Conservation (phyloP, 805 yeast species). For the Candida ponderosae region DNA sequence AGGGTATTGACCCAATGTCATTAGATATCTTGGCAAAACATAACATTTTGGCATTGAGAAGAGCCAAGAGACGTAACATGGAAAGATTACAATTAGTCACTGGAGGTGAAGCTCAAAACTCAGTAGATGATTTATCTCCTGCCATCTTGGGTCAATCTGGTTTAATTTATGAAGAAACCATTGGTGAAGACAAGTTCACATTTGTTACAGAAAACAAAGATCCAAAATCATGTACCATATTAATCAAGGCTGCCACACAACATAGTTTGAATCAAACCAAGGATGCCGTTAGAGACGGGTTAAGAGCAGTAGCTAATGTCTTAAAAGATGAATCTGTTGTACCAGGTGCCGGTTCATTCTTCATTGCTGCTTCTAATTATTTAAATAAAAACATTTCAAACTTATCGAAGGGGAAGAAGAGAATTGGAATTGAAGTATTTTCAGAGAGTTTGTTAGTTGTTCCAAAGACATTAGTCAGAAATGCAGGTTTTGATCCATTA, state of each 20-base stretch:
- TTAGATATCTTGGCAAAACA: constrained; percentile 89
- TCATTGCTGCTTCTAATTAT: constrained; percentile 71
- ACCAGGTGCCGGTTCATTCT: constrained; percentile 98
- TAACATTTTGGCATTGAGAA: constrained; percentile 86
- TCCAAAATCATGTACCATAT: constrained; percentile 86
- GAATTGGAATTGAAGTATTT: constrained; percentile 88
- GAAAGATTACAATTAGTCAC: constrained; percentile 93
- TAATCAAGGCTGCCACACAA: constrained; percentile 89
- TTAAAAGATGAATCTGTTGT: constrained; percentile 76
- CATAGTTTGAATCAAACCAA: constrained; percentile 87
- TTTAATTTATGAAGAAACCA: constrained; percentile 79
- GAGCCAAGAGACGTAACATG: constrained; percentile 99
- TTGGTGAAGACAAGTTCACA: constrained; percentile 97
- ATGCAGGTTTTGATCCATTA: constrained; percentile 89
- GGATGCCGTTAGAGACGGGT: constrained; percentile 96
- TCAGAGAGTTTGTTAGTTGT: constrained; percentile 85
- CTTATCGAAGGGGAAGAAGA: constrained; percentile 71
- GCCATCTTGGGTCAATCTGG: constrained; percentile 84
- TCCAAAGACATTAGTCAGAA: constrained; percentile 87
- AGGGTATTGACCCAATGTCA: constrained; percentile 98
- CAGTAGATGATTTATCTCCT: constrained; percentile 86
- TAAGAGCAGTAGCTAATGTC: constrained; percentile 90
- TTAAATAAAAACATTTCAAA: constrained; percentile 45
- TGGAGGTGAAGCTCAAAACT: constrained; percentile 97
- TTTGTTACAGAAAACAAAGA: constrained; percentile 85